These are phyloP conservation scores for Sporothrix sp. DNA, from an alignment of 2,329 filamentous ascomycete species.

Conservation along the genomic window DNA sequence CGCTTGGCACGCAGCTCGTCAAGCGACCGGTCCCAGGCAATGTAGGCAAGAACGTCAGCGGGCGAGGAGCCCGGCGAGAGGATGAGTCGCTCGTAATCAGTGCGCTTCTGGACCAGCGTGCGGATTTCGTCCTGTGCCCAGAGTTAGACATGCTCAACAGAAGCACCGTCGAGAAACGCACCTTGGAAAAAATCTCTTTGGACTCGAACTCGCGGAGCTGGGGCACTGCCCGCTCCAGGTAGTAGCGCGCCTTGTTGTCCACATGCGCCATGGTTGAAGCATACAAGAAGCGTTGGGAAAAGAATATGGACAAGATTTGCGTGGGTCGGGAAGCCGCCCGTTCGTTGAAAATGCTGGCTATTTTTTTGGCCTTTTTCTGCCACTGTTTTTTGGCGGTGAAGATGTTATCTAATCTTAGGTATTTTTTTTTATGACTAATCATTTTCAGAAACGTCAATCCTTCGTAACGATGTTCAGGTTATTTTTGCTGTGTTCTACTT, in stretches of 20 bases:
- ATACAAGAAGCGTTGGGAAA: background rate
- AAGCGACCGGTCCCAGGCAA: constrained; percentile 58
- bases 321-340: background rate
- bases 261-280: constrained; percentile 62
- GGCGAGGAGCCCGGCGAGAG: constrained; percentile 70
- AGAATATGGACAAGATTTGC: background rate
- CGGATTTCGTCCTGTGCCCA: constrained; percentile 80
- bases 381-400: constrained; percentile 13
- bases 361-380: constrained; percentile 7
- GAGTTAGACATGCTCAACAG: background rate
- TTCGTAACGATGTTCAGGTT: no score
- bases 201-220: constrained; percentile 87
- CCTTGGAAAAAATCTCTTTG: constrained; percentile 81
- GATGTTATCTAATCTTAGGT: constrained; percentile 12
- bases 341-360: background rate
- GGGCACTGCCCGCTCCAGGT: constrained; percentile 82
- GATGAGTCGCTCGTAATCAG: constrained; percentile 85
- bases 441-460: no score
- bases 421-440: no score
- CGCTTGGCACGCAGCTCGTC: constrained; percentile 75
- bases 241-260: constrained; percentile 90
- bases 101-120: constrained; percentile 79
- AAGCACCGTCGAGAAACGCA: constrained; percentile 32
- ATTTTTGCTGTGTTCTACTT: no score
- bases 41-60: constrained; percentile 75